phyloP scores from a whole-genome alignment of 305 asterid genomes.

The Fraxinus dipetala region DNA sequence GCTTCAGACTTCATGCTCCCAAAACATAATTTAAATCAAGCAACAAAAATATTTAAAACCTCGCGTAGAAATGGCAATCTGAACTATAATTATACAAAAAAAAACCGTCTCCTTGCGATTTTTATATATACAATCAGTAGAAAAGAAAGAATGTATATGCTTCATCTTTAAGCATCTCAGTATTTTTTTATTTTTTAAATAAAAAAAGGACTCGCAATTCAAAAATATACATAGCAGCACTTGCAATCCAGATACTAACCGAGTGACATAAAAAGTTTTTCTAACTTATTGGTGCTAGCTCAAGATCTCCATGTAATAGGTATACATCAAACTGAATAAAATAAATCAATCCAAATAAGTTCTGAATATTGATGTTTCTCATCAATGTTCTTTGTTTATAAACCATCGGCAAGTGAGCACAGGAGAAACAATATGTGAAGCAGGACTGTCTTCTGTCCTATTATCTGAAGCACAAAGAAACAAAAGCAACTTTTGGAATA shows the following conservation, averaged over 20 bases:
- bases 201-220: background rate
- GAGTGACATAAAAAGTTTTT: background rate
- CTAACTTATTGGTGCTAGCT: background rate
- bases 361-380: background rate
- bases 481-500: background rate
- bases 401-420: background rate
- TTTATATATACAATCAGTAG: background rate
- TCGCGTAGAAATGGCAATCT: background rate
- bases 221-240: background rate
- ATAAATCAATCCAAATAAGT: background rate
- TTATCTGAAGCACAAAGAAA: background rate
- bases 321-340: background rate
- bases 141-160: background rate
- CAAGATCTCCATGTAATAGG: background rate
- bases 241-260: background rate
- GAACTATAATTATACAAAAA: background rate
- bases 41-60: background rate
- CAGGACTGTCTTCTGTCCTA: background rate
- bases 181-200: too few species aligned
- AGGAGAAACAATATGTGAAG: background rate
- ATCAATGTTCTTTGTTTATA: background rate
- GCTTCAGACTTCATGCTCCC: constrained; percentile 3
- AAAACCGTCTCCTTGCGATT: background rate
- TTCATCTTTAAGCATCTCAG: background rate
- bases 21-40: background rate